phyloP scores from a whole-genome alignment of 2,329 filamentous ascomycete genomes.

The Niveomyces coronatus region DNA sequence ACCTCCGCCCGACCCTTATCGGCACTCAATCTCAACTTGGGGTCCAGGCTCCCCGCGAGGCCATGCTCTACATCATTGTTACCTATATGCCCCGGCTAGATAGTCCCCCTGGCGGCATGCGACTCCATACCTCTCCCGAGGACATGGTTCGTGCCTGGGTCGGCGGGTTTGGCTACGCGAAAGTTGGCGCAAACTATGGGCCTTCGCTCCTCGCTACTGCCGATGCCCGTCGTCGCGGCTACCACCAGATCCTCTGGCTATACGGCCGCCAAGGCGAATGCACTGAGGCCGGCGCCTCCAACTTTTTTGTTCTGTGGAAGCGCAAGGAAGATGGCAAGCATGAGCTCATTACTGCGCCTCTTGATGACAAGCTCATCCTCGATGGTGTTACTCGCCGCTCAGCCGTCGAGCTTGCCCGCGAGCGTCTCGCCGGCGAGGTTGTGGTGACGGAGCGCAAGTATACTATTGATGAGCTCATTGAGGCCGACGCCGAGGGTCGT shows the following conservation, averaged over 20 bases:
- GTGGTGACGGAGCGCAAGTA: conserved; percentile 76
- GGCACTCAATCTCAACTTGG: conserved; percentile 72
- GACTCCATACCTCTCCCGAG: conserved; percentile 66
- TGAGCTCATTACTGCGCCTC: conserved; percentile 69
- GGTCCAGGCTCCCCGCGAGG: conserved; percentile 68
- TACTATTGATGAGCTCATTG: conserved; percentile 66
- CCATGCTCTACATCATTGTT: conserved; percentile 78
- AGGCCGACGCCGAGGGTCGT: conserved; percentile 63
- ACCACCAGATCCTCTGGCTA: conserved; percentile 88
- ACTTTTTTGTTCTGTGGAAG: conserved; percentile 82
- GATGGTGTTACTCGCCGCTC: conserved; percentile 81
- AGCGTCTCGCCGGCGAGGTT: conserved; percentile 47
- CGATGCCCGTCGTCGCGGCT: conserved; percentile 64
- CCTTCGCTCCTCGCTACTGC: conserved; percentile 69
- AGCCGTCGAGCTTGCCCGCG: conserved; percentile 60
- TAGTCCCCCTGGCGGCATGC: conserved; percentile 47
- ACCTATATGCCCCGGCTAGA: conserved; percentile 51
- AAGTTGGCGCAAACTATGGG: conserved; percentile 90
- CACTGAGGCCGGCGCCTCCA: conserved; percentile 84
- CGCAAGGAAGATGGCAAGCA: conserved; percentile 37
- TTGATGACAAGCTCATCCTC: conserved; percentile 75
- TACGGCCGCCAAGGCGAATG: conserved; percentile 69
- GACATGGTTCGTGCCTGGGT: conserved; percentile 89
- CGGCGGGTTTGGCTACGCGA: conserved; percentile 84
- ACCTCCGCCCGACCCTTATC: conserved; percentile 81